Base-by-base conservation (phyloP, 2,329 filamentous ascomycete genomes). In the Botrytis sinoallii region DNA sequence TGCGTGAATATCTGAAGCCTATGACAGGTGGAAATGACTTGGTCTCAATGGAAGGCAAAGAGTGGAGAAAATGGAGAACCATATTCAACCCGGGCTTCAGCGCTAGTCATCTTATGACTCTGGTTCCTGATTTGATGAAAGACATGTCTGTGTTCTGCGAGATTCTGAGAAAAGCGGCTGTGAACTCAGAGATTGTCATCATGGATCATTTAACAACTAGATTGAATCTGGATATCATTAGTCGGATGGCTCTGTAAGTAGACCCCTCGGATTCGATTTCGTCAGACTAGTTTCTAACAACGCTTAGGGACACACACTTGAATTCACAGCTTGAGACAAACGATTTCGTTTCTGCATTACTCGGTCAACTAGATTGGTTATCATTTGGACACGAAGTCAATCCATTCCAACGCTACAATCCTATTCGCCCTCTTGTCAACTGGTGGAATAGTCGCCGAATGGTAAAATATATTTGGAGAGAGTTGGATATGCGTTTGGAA, bases 51-150 rank as follows among this genome's bases (percentile, higher is more conserved):
- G 64, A 66, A 48, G 64, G 64, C 10, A 44, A 29, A 12, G 8
- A 44, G 8, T 66, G 64, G 64, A 66, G 32, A 35, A 66, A 48
- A 48, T 66, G 64, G 64, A 44, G 64, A 48, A n/a, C 32, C 4
- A 48, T 66, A 2, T 66, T 66, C 29, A 66, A 66, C 9, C 64
- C 64, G 3, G 64, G 64, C 9, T 48, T 66, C 20, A 48, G 22
- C 8, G 44, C 18, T 32, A 20, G 40, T 1, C 64, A 66, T 48
- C 64, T 66, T 16, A 66, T 66, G 64, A 66, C 42, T 35, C 32
- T 66, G 32, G 64, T 66, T 22, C 64, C 64, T 46, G 64, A 44
- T 32, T 35, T 66, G 44, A 48, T 66, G 40, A 48, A 66, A 35
- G 40, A 44, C 5, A 48, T 48, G 18, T 44, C 18, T 0, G 10